These are phyloP conservation scores for Mangifera indica DNA, from an alignment of 345 rosid genomes.

Conservation along the genomic window DNA sequence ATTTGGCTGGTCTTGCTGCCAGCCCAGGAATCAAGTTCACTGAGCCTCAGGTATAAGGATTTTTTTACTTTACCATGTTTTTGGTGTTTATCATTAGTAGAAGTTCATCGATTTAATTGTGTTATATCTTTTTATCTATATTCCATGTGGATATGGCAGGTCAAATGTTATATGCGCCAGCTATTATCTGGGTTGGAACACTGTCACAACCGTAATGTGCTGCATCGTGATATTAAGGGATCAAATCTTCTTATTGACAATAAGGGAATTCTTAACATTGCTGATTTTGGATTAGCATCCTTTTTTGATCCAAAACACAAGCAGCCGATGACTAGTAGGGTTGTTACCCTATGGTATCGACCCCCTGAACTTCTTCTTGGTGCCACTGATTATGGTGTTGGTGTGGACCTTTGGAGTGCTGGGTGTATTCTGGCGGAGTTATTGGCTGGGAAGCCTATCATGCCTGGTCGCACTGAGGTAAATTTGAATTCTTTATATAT, in stretches of 20 bases:
- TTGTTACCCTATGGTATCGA: constrained; percentile 83
- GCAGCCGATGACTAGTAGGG: constrained; percentile 83
- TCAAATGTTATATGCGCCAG: constrained; percentile 70
- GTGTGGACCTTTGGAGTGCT: constrained; percentile 87
- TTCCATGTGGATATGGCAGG: constrained; percentile 38
- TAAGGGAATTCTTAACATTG: constrained; percentile 69
- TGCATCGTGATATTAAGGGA: constrained; percentile 87
- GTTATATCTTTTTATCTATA: background rate
- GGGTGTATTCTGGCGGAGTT: constrained; percentile 82
- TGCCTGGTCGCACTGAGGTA: constrained; percentile 93
- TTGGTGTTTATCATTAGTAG: background rate
- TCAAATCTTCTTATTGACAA: constrained; percentile 76
- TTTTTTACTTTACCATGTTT: background rate
- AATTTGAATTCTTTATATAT: background rate
- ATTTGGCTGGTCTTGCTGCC: constrained; percentile 79
- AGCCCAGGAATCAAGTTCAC: constrained; percentile 70
- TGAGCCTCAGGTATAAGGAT: constrained; percentile 51
- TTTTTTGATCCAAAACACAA: constrained; percentile 77
- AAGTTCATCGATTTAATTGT: background rate
- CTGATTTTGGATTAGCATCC: constrained; percentile 84
- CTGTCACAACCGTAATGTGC: constrained; percentile 63
- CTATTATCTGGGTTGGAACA: constrained; percentile 76
- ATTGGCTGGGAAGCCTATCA: constrained; percentile 72
- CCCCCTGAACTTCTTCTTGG: constrained; percentile 93
- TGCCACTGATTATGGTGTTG: constrained; percentile 75